These are phyloP conservation scores for Hirsutella minnesotensis DNA, from an alignment of 2,329 filamentous ascomycete species.

Conservation along the genomic window DNA sequence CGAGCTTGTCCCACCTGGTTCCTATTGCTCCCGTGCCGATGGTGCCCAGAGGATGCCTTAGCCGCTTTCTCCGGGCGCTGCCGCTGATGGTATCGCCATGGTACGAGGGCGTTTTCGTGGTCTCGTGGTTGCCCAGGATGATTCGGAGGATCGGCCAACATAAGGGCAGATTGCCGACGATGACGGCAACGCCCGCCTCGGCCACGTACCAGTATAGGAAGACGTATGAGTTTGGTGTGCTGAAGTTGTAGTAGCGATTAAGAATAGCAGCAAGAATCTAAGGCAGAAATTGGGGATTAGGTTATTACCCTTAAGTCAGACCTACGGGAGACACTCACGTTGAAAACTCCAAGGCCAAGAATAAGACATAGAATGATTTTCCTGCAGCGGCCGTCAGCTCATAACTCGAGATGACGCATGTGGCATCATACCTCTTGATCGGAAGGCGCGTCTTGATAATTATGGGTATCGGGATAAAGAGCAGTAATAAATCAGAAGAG, in stretches of 20 bases:
- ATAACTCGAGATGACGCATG: background rate
- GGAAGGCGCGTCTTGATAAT: conserved; percentile 27
- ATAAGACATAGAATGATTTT: conserved; percentile 42
- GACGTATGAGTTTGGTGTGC: conserved; percentile 38
- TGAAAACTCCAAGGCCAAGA: conserved; percentile 43
- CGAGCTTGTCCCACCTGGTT: conserved; percentile 17
- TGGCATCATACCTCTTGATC: conserved; percentile 10
- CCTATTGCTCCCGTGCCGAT: conserved; percentile 9
- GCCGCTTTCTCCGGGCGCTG: conserved; percentile 4
- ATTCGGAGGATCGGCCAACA: conserved; percentile 44
- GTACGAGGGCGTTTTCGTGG: conserved; percentile 13
- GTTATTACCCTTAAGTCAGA: background rate
- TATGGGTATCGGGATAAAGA: conserved; percentile 32
- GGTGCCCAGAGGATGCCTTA: conserved; percentile 5
- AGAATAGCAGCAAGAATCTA: conserved; percentile 44
- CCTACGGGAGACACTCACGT: conserved; percentile 12
- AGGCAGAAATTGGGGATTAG: background rate
- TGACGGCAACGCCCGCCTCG: conserved; percentile 45
- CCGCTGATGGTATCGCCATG: conserved; percentile 9
- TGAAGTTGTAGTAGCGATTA: conserved; percentile 52
- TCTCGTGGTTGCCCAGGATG: conserved; percentile 15
- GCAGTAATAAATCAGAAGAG: conserved; percentile 30
- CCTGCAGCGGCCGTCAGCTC: conserved; percentile 11
- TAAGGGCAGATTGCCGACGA: conserved; percentile 49
- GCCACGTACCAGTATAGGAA: conserved; percentile 51